Base-by-base conservation (phyloP, 352 stramenopile species). In the Phytophthora pini region DNA sequence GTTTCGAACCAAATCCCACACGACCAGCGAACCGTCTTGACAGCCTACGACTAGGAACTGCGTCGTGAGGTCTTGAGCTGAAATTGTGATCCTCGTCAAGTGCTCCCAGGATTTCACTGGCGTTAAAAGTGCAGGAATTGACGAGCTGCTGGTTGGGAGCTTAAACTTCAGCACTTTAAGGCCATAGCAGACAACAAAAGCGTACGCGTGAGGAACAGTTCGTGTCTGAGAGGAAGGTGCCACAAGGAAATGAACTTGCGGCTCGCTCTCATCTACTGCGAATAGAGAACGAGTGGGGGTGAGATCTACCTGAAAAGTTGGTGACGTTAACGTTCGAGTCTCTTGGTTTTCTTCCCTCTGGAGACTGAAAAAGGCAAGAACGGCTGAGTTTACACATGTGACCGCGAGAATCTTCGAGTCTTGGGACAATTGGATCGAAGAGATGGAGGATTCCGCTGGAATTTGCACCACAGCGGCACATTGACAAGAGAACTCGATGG, bases 1-100 rank as follows among this genome's bases (percentile, higher is more conserved):
- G 29, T 89, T 72, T 20, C 74, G 70, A 9, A 90, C 56, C 13
- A 83, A 41, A 55, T 93, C 61, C 80, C 82, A 92, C 13, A 91
- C 68, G 8, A 78, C 59, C 1, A 84, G 15, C 3, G 75, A 61
- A 20, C 84, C 82, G 39, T 87, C 71, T 3, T 64, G 63, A n/a
- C 87, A 76, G 0, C 77, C 77, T 0, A 88, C 54, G 1, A 56
- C 68, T 8, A 91, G 26, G 32, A 80, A 87, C 41, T 87, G 73
- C 10, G 80, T 83, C 31, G 78, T 83, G 3, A 69, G 34, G 43
- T 89, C 79, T 22, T 80, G 49, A 2, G 44, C 41, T 5, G 77
- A 82, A 5, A 65, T 43, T 8, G 71, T 77, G 34, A 91, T 82
- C 4, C 24, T 43, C 8, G 57, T 61, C 15, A 90, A 57, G 38